phyloP scores from a whole-genome alignment of 2,329 filamentous ascomycete genomes.

The Tolypocladium album region DNA sequence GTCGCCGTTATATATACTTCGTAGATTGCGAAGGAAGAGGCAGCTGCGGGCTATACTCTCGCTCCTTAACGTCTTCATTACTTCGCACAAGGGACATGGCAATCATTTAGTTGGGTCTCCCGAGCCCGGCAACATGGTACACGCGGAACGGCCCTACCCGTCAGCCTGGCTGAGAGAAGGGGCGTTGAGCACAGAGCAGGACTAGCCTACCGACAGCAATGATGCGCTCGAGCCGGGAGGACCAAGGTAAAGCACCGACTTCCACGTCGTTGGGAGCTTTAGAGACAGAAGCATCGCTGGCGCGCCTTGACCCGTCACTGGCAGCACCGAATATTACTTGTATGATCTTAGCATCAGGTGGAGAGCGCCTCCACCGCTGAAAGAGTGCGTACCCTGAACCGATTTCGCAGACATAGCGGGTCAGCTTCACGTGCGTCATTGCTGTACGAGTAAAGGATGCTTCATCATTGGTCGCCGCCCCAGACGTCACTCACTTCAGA shows the following conservation, averaged over 20 bases:
- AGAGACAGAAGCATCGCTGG: constrained; percentile 6
- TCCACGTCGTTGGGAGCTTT: constrained; percentile 19
- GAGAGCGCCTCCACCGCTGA: constrained; percentile 65
- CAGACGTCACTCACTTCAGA: too few relatives aligned
- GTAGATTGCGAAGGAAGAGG: too few relatives aligned
- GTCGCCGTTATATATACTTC: too few relatives aligned
- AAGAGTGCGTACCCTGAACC: too few relatives aligned
- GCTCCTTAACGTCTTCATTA: too few relatives aligned
- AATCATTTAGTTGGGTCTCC: too few relatives aligned
- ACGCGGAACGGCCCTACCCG: constrained; percentile 62
- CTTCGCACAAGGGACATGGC: too few relatives aligned
- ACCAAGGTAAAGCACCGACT: constrained; percentile 60
- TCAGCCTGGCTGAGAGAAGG: background rate
- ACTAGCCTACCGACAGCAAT: constrained; percentile 58
- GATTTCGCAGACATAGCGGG: too few relatives aligned
- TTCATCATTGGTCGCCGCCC: too few relatives aligned
- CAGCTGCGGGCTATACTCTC: too few relatives aligned
- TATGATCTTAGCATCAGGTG: constrained; percentile 58
- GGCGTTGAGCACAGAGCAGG: background rate
- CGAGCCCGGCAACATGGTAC: constrained; percentile 74
- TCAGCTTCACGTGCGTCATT: too few relatives aligned
- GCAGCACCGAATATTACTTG: constrained; percentile 29
- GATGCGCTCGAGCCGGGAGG: constrained; percentile 64
- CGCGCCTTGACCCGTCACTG: constrained; percentile 24
- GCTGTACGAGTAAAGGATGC: too few relatives aligned